Base-by-base conservation (phyloP, 495 filamentous ascomycete genomes). In the Terfezia boudieri region DNA sequence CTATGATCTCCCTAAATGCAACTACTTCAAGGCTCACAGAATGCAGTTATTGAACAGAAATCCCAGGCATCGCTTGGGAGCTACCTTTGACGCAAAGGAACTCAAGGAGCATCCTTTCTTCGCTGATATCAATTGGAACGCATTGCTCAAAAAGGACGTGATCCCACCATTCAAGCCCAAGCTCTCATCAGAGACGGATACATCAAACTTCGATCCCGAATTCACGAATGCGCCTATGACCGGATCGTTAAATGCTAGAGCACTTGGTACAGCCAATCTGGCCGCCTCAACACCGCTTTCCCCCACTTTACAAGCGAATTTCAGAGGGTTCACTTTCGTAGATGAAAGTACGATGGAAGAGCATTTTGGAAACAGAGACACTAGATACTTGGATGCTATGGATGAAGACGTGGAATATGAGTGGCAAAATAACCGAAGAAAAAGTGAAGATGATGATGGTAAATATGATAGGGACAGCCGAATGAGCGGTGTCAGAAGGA, bases 91-190 rank as follows among this genome's bases (percentile, higher is more conserved):
- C 68, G 90, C 90, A 0, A 84, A 93, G 59, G 90, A 98, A 67
- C 76, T 98, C 51, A 94, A 94, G 72, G 76, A 77, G 26, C 92
- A 98, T 59, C 79, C 86, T 23, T 98, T 98, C 73, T 98, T 96
- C 68, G 72, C 73, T 43, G 92, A 98, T 62, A 80, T 95, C 48
- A 84, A 96, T 67, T 98, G 90, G 90, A 76, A 80, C 37, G 78
- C 81, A 0, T 73, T 98, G 37, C 70, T 78, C 52, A 84, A 82
- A 69, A 96, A 95, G 70, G 75, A 87, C 55, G 83, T 94, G 38
- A 86, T 87, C n/a, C 90, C 90, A 0, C 90, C 90, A 0, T 98
- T 98, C 74, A 96, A 95, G 71, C 90, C 90, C 9, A 89, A 90
- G 65, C 76, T 98, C 57, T 90, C 90, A 71, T 87, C 81, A 16